A percentile compares a stretch with the other conserved stretches of the same genome.
phyloP scores from a whole-genome alignment of 495 filamentous ascomycete species.

The Opeltia flavorubescens region DNA sequence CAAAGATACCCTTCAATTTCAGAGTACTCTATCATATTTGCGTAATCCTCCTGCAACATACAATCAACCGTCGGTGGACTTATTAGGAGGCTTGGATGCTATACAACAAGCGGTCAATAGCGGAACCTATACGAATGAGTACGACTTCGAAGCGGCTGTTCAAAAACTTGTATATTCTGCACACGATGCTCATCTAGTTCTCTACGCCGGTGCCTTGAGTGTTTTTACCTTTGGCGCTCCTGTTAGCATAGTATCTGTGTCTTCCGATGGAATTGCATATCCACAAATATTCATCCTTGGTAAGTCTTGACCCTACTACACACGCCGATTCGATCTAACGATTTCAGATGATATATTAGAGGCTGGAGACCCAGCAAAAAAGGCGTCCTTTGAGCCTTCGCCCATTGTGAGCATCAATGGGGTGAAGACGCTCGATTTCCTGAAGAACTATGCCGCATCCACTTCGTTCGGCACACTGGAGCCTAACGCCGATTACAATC shows the following conservation, averaged over 20 bases:
- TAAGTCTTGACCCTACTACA: slow-evolving; percentile 9
- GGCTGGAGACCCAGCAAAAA: neutral
- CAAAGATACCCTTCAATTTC: slow-evolving; percentile 42
- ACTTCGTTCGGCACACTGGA: slow-evolving; percentile 30
- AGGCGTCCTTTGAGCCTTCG: slow-evolving; percentile 17
- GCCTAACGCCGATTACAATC: slow-evolving; percentile 36
- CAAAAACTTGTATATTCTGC: slow-evolving; percentile 25
- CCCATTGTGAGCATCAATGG: slow-evolving; percentile 34
- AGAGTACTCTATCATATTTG: slow-evolving; percentile 39
- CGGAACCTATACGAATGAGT: slow-evolving; percentile 30
- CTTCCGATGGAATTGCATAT: slow-evolving; percentile 31
- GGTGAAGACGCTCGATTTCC: slow-evolving; percentile 22
- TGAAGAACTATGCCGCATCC: slow-evolving; percentile 25
- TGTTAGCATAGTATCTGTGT: slow-evolving; percentile 30
- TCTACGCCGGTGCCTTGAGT: slow-evolving; percentile 26
- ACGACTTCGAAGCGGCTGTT: slow-evolving; percentile 36
- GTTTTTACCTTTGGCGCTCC: slow-evolving; percentile 33
- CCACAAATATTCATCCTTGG: slow-evolving; percentile 31
- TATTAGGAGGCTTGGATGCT: slow-evolving; percentile 28
- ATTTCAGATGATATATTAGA: slow-evolving; percentile 5
- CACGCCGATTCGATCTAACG: neutral
- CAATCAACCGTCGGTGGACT: slow-evolving; percentile 37
- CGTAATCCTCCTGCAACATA: slow-evolving; percentile 42
- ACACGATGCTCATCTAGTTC: slow-evolving; percentile 33
- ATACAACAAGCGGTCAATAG: slow-evolving; percentile 28